Evolutionary conservation across 2,329 filamentous ascomycete species (phyloP).

Genomic region (Aaosphaeria arxii): DNA sequence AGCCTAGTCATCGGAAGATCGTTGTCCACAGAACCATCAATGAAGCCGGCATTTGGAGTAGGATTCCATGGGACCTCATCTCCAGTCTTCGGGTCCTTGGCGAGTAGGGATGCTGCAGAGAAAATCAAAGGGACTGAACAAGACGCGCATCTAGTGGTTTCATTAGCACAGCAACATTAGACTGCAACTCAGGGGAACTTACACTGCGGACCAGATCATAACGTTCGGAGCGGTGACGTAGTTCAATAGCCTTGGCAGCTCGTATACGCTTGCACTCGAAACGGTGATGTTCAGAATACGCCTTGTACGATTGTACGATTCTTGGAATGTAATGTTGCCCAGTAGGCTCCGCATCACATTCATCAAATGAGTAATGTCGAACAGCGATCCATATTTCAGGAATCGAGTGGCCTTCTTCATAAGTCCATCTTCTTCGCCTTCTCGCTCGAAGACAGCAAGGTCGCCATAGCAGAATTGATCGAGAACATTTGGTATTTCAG

Average conservation of each 20-base stretch:
- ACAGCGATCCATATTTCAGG: constrained; percentile 77
- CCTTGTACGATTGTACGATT: constrained; percentile 91
- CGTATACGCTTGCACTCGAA: constrained; percentile 81
- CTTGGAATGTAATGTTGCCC: constrained; percentile 90
- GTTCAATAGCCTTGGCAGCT: constrained; percentile 82
- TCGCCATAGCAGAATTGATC: constrained; percentile 75
- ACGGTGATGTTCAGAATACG: constrained; percentile 93
- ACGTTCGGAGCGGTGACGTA: constrained; percentile 93
- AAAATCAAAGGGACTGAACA: constrained; percentile 91
- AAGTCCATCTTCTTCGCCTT: constrained; percentile 58
- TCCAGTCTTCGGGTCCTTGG: constrained; percentile 81
- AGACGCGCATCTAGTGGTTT: constrained; percentile 64
- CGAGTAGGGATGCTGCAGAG: constrained; percentile 71
- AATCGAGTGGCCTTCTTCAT: constrained; percentile 69
- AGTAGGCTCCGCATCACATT: constrained; percentile 78
- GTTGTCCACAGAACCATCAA: constrained; percentile 92
- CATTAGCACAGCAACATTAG: neutral
- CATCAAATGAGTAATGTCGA: constrained; percentile 78
- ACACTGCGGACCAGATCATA: constrained; percentile 91
- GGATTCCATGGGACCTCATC: constrained; percentile 81
- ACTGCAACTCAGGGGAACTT: constrained; percentile 31
- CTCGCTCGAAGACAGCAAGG: constrained; percentile 72
- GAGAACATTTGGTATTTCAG: constrained; percentile 70
- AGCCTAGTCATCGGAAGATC: constrained; percentile 88
- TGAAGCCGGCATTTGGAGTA: constrained; percentile 73